Percentiles rank a stretch among this genome's conserved stretches.
Conservation (phyloP, 108 stramenopile genomes). For the Chaetoceros muelleri region DNA sequence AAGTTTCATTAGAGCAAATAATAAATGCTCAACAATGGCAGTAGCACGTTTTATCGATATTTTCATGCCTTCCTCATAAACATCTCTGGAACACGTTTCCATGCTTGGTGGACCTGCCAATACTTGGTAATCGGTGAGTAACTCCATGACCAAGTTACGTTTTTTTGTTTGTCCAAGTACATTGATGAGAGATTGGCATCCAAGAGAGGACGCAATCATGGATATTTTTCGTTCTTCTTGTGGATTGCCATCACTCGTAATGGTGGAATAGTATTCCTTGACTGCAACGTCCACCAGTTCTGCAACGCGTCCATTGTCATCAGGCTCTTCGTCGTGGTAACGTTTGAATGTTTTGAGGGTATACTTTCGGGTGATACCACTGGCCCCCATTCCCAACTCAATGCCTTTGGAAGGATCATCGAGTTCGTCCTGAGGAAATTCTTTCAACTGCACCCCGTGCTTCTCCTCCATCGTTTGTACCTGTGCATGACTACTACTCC, state of each 20-base stretch:
- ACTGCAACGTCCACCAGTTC: conserved; percentile 16
- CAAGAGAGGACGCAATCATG: conserved; percentile 13
- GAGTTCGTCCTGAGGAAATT: background rate
- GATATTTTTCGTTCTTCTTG: conserved; percentile 34
- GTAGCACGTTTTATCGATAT: conserved; percentile 8
- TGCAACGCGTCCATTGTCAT: conserved; percentile 1
- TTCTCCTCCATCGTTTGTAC: background rate
- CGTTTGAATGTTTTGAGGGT: conserved; percentile 1
- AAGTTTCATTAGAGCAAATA: conserved; percentile 25
- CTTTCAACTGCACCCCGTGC: background rate
- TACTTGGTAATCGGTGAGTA: conserved; percentile 26
- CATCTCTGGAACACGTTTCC: conserved; percentile 50
- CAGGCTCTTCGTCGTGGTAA: conserved; percentile 2
- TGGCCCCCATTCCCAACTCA: conserved; percentile 39
- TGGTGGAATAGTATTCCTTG: conserved; percentile 21
- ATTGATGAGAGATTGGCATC: conserved; percentile 22
- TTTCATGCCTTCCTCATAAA: conserved; percentile 13
- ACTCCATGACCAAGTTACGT: conserved; percentile 44
- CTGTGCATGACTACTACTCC: conserved; percentile 4
- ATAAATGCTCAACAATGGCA: conserved; percentile 17
- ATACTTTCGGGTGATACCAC: conserved; percentile 35
- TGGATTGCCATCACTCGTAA: conserved; percentile 52
- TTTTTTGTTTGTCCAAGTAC: conserved; percentile 31
- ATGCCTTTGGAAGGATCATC: conserved; percentile 1
- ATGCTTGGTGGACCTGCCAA: conserved; percentile 52